These are phyloP conservation scores for Stellera chamaejasme DNA, from an alignment of 345 rosid genomes.

Conservation along the genomic window DNA sequence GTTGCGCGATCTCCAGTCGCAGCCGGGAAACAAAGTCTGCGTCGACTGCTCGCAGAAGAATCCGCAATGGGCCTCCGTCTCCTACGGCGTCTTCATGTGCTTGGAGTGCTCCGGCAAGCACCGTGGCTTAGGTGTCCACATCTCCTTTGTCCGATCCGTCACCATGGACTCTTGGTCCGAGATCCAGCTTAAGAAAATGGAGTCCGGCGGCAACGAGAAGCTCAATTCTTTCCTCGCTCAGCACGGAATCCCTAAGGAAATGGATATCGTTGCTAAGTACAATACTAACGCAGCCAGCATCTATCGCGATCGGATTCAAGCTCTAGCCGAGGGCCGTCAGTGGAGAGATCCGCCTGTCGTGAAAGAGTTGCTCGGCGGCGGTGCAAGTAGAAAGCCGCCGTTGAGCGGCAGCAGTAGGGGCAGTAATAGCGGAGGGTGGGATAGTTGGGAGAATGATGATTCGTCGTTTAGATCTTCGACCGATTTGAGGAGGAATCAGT, in stretches of 20 bases:
- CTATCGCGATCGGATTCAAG: slow-evolving; percentile 75
- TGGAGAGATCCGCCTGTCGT: slow-evolving; percentile 85
- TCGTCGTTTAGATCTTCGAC: slow-evolving; percentile 26
- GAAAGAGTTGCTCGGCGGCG: slow-evolving; percentile 38
- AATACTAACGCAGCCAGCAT: slow-evolving; percentile 67
- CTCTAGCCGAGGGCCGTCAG: slow-evolving; percentile 66
- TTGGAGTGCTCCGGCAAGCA: slow-evolving; percentile 96
- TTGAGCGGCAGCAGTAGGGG: slow-evolving; percentile 36
- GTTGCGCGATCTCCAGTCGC: slow-evolving; percentile 71
- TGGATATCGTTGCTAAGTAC: slow-evolving; percentile 63
- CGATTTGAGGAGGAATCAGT: slow-evolving; percentile 72
- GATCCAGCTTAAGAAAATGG: slow-evolving; percentile 94
- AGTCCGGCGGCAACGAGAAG: slow-evolving; percentile 74
- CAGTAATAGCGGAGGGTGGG: slow-evolving; percentile 49
- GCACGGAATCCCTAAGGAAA: slow-evolving; percentile 64
- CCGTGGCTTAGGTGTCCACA: slow-evolving; percentile 91
- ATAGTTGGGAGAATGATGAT: slow-evolving; percentile 80
- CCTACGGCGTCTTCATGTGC: slow-evolving; percentile 92
- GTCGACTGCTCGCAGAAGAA: slow-evolving; percentile 88
- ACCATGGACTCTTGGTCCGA: slow-evolving; percentile 98
- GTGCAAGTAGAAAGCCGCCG: slow-evolving; percentile 42
- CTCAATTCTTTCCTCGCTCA: slow-evolving; percentile 58
- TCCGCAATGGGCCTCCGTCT: slow-evolving; percentile 95
- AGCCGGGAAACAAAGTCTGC: slow-evolving; percentile 67
- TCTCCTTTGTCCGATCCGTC: slow-evolving; percentile 93